Conservation (phyloP, 805 yeast genomes). For the Cyberlindnera lachancei region DNA sequence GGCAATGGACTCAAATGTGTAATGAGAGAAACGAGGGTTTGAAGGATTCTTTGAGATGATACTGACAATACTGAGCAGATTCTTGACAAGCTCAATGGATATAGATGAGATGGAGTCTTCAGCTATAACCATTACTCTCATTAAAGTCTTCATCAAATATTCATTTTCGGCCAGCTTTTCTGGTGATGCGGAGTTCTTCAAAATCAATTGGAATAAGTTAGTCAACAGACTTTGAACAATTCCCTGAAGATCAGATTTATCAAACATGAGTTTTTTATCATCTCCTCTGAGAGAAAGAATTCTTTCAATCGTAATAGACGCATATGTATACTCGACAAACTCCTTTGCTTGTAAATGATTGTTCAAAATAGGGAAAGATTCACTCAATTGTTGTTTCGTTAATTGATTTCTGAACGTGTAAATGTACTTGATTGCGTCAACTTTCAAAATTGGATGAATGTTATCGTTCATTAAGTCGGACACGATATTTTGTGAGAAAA, state of each 20-base stretch:
- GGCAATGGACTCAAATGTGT: slow-evolving; percentile 81
- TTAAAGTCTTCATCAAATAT: slow-evolving; percentile 79
- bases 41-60: slow-evolving; percentile 85
- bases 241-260: slow-evolving; percentile 63
- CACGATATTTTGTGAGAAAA: slow-evolving; percentile 75
- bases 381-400: slow-evolving; percentile 73
- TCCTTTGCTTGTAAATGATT: slow-evolving; percentile 57
- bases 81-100: slow-evolving; percentile 43
- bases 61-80: slow-evolving; percentile 60
- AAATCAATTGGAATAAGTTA: slow-evolving; percentile 60
- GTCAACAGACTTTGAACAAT: slow-evolving; percentile 54
- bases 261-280: slow-evolving; percentile 53
- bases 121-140: slow-evolving; percentile 71
- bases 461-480: slow-evolving; percentile 59
- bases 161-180: slow-evolving; percentile 95
- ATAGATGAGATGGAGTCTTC: slow-evolving; percentile 52
- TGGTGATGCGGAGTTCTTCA: slow-evolving; percentile 55
- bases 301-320: slow-evolving; percentile 89
- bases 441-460: slow-evolving; percentile 71
- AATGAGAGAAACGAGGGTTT: slow-evolving; percentile 90
- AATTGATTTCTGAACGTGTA: slow-evolving; percentile 88
- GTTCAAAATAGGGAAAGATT: slow-evolving; percentile 73
- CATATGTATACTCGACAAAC: slow-evolving; percentile 85
- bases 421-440: slow-evolving; percentile 89
- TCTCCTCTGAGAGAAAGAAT: slow-evolving; percentile 67